Evolutionary conservation across 2,329 filamentous ascomycete species (phyloP), one percentile per base, ranked within the genome.

Genomic region (Trichoderma sp.): DNA sequence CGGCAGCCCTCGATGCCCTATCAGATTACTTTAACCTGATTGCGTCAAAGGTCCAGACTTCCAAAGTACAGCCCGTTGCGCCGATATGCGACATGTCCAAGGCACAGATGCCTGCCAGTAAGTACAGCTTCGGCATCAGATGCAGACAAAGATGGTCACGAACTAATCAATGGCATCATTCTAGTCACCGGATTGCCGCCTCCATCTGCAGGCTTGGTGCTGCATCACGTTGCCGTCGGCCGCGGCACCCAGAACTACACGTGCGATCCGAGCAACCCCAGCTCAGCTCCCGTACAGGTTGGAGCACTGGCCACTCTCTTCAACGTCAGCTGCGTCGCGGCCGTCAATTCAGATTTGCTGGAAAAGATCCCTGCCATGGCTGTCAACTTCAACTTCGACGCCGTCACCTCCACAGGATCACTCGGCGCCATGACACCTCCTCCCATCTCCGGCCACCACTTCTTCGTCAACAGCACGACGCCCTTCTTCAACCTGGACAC

Each of bases 171-270:
- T 33, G 31, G 27, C 37, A 14, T 7, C 7, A n/a, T 24, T 8
- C 24, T 11, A 61, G 47, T 57, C 35, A 83, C 83, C 7, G 81
- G 87, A 19, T 85, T 97, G 7, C 89, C 91, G 16, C 72, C 83
- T 8, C 88, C 89, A 16, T 81, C 87, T 0, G 73, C 82, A 7
- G 91, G 90, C 68, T 83, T 92, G 35, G 82, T 77, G 4, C 84
- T 96, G 62, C 86, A 88, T 77, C 92, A 96, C 80, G 91, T 97
- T 67, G 92, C 91, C 77, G 84, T 97, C 71, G 95, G 95, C 75
- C 90, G 93, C 56, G 95, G 95, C 70, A 96, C 92, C 8, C 90
- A 97, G 82, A 97, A 97, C 86, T 98, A 97, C 84, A 96, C 93
- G 63, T 97, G 95, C 84, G 83, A 87, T 70, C 82, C 85, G 66